A percentile compares a stretch with the other conserved stretches of the same genome.
Conservation (phyloP, 352 stramenopile species). For the Phytophthora fragariae region DNA sequence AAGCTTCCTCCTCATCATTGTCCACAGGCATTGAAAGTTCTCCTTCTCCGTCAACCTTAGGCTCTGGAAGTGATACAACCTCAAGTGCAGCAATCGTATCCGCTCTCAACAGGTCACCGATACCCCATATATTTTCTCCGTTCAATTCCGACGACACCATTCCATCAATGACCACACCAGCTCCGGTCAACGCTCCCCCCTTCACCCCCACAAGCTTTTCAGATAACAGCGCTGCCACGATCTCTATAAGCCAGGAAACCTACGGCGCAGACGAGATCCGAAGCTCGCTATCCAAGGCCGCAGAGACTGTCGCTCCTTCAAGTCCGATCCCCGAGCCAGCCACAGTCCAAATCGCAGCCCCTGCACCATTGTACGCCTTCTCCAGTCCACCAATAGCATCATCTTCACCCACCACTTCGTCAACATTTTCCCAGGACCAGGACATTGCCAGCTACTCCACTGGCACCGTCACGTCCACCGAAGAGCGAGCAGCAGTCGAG, state of each 20-base stretch:
- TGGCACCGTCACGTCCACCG: conserved; percentile 7
- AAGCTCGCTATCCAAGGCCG: not conserved
- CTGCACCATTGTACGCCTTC: conserved; percentile 2
- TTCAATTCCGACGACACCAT: not conserved
- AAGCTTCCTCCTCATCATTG: not conserved
- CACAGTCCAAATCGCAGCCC: not conserved
- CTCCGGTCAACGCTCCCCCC: too few relatives aligned
- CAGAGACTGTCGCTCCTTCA: not conserved
- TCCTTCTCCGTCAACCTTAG: not conserved
- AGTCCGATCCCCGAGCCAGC: not conserved
- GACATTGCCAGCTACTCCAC: conserved; percentile 6
- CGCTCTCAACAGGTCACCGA: not conserved
- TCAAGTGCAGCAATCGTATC: not conserved
- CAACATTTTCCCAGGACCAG: not conserved
- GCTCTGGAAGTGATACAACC: not conserved
- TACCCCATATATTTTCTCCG: not conserved
- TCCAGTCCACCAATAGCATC: not conserved
- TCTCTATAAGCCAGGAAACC: not conserved
- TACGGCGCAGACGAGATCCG: not conserved
- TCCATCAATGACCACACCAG: not conserved
- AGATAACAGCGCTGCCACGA: not conserved
- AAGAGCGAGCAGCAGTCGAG: conserved; percentile 14
- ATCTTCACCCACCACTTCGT: not conserved
- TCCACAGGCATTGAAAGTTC: not conserved
- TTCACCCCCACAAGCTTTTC: not conserved